phyloP scores from a whole-genome alignment of 2,329 filamentous ascomycete genomes.

The Cladorrhinum sp. region DNA sequence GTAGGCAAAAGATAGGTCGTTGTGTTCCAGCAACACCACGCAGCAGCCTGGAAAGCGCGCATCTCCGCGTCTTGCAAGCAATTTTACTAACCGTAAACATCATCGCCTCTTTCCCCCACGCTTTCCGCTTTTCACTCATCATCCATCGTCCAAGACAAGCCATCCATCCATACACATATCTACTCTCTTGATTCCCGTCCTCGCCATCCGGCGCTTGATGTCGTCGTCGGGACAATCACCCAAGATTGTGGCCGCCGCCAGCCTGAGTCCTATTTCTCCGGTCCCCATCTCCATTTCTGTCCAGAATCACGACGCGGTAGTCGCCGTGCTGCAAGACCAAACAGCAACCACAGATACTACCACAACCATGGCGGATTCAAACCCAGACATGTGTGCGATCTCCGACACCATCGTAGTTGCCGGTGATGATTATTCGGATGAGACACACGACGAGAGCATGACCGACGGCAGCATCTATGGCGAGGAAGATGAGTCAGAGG shows the following conservation, averaged over 20 bases:
- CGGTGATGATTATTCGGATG: constrained; percentile 35
- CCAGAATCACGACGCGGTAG: constrained; percentile 46
- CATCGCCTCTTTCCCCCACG: not conserved
- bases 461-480: constrained; percentile 49
- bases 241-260: constrained; percentile 51
- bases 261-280: constrained; percentile 52
- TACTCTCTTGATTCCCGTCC: not conserved
- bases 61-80: not conserved
- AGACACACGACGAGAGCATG: constrained; percentile 37
- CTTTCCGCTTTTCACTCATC: not conserved
- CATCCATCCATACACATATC: not conserved
- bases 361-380: constrained; percentile 25
- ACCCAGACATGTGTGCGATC: constrained; percentile 22
- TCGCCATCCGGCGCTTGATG: constrained; percentile 38
- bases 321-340: constrained; percentile 51
- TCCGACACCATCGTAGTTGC: constrained; percentile 33
- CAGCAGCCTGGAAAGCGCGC: not conserved
- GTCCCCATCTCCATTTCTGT: constrained; percentile 36
- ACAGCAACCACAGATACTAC: constrained; percentile 46
- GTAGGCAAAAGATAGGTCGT: not conserved
- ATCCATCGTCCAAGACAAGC: not conserved
- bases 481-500: constrained; percentile 33
- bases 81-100: not conserved
- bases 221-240: constrained; percentile 48
- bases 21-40: not conserved